Percentiles rank a stretch among this genome's conserved stretches.
These are phyloP conservation scores for Tremella yokohamensis DNA, from an alignment of 768 basidiomycete genomes.

Conservation along the genomic window DNA sequence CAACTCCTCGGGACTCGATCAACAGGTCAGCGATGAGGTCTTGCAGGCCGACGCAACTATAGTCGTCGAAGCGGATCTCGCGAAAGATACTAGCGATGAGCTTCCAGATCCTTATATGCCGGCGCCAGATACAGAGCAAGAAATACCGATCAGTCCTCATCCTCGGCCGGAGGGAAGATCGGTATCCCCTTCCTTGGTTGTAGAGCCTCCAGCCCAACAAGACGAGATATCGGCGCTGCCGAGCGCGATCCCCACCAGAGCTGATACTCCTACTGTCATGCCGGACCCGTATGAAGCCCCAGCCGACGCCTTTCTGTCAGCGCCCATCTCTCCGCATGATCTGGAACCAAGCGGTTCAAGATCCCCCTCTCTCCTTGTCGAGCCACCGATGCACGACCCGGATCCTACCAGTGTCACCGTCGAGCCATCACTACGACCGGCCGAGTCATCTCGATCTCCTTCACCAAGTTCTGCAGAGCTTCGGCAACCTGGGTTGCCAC, in stretches of 20 bases:
- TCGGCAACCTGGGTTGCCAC: too few relatives aligned
- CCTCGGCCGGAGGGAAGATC: too few relatives aligned
- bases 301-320: conserved; percentile 2
- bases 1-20: too few relatives aligned
- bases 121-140: conserved; percentile 24
- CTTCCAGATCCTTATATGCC: conserved; percentile 32
- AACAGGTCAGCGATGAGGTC: too few relatives aligned
- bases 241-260: not conserved
- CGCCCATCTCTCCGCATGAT: conserved; percentile 5
- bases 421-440: not conserved
- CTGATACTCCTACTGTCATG: not conserved
- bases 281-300: conserved; percentile 6
- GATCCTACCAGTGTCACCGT: not conserved
- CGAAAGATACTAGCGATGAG: conserved; percentile 10
- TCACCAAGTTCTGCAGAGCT: too few relatives aligned
- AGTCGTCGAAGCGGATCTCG: conserved; percentile 5
- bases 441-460: not conserved
- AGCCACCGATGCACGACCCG: conserved; percentile 9
- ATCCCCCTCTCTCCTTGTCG: conserved; percentile 15
- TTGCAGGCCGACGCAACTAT: too few relatives aligned
- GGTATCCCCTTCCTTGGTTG: conserved; percentile 15
- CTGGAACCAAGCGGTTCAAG: conserved; percentile 8
- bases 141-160: conserved; percentile 16
- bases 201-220: conserved; percentile 13
- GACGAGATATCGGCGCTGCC: conserved; percentile 3